Percentiles rank a stretch among this genome's conserved stretches.
Evolutionary conservation across 345 rosid genomes (phyloP).

Genomic region (Arabidopsis suecica): DNA sequence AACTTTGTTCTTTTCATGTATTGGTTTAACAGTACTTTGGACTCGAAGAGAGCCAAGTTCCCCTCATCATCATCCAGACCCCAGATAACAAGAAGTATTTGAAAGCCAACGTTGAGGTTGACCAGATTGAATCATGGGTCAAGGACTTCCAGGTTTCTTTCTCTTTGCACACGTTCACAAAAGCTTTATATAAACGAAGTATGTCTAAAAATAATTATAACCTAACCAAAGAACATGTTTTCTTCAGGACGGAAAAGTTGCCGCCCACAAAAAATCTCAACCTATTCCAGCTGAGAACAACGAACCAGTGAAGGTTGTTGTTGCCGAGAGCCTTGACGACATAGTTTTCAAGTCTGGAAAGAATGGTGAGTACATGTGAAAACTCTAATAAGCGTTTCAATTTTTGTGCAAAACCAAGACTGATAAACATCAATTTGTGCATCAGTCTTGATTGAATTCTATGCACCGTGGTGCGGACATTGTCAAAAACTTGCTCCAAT

Average conservation of each 20-base stretch:
- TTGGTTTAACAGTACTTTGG: slow-evolving; percentile 82
- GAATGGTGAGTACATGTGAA: slow-evolving; percentile 60
- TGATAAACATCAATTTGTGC: neutral
- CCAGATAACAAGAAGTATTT: slow-evolving; percentile 75
- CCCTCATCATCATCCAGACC: slow-evolving; percentile 76
- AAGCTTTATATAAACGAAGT: neutral
- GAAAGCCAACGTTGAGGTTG: slow-evolving; percentile 68
- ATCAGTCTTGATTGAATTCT: slow-evolving; percentile 83
- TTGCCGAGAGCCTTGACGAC: slow-evolving; percentile 84
- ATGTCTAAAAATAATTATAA: neutral
- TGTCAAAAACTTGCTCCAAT: slow-evolving; percentile 92
- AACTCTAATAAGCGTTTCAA: neutral
- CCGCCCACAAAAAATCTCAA: slow-evolving; percentile 71
- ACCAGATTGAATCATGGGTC: slow-evolving; percentile 80
- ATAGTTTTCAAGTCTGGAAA: slow-evolving; percentile 80
- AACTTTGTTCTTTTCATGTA: slow-evolving; percentile 14
- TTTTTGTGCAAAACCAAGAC: slow-evolving; percentile 13
- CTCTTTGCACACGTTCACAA: slow-evolving; percentile 16
- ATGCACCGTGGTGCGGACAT: slow-evolving; percentile 99
- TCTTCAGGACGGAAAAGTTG: slow-evolving; percentile 89
- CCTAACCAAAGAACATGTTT: slow-evolving; percentile 30
- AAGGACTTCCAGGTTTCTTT: slow-evolving; percentile 77
- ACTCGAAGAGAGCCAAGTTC: slow-evolving; percentile 77
- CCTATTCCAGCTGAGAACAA: slow-evolving; percentile 85
- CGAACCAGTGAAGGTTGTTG: slow-evolving; percentile 91